These are phyloP conservation scores for Aspergillus asperescens DNA, from an alignment of 495 filamentous ascomycete genomes.

Conservation along the genomic window DNA sequence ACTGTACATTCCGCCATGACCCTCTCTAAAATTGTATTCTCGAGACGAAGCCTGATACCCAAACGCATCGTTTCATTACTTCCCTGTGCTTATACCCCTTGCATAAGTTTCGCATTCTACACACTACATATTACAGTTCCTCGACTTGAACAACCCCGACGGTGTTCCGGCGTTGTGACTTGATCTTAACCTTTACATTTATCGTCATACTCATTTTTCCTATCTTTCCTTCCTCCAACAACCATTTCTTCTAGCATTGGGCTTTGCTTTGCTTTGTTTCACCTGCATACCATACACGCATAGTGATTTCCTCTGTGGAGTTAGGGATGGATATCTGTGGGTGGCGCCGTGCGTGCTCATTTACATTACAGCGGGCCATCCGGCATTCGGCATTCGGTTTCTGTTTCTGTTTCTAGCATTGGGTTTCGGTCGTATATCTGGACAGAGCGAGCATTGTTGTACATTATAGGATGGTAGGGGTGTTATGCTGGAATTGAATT, in stretches of 20 bases:
- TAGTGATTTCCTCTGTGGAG: not conserved
- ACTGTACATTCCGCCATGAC: conserved; percentile 76
- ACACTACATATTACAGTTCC: not conserved
- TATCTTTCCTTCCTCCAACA: not conserved
- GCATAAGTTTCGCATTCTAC: conserved; percentile 6
- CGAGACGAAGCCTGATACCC: conserved; percentile 13
- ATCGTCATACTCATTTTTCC: not conserved
- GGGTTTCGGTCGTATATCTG: not conserved
- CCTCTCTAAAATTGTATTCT: conserved; percentile 16
- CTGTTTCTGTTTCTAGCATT: not conserved
- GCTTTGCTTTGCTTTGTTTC: conserved; percentile 2
- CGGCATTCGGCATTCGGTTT: not conserved
- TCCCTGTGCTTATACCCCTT: conserved; percentile 2
- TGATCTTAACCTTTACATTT: not conserved
- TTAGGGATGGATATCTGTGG: not conserved
- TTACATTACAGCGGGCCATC: not conserved
- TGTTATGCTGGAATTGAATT: not conserved
- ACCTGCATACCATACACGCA: not conserved
- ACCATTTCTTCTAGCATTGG: conserved; percentile 5
- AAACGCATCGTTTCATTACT: not conserved
- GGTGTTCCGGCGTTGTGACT: conserved; percentile 6
- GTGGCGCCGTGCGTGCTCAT: not conserved
- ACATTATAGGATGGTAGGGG: not conserved
- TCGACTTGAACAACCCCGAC: not conserved
- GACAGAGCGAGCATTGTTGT: conserved; percentile 7